phyloP scores from a whole-genome alignment of 139 green algal genomes.

The Penium margaritaceum region DNA sequence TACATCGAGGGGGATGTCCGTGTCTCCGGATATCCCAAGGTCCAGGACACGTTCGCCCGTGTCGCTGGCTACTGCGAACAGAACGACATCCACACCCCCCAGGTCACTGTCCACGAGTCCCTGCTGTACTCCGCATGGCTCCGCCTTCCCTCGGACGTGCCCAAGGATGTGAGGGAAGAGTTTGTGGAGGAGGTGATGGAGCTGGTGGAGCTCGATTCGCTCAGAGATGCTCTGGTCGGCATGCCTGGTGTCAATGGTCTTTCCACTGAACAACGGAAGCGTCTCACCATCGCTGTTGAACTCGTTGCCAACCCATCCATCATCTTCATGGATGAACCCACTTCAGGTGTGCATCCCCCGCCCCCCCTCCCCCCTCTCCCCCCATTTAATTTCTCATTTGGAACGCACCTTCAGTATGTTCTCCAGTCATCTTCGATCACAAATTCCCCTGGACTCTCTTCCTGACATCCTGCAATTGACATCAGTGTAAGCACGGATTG shows the following conservation, averaged over 20 bases:
- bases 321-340: constrained; percentile 55
- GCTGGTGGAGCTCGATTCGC: constrained; percentile 64
- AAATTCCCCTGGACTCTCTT: neutral
- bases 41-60: constrained; percentile 53
- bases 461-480: neutral
- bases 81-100: constrained; percentile 29
- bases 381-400: too few relatives aligned
- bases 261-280: constrained; percentile 83
- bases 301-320: constrained; percentile 68
- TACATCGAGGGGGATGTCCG: constrained; percentile 51
- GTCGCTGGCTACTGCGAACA: constrained; percentile 52
- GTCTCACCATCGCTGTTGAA: constrained; percentile 85
- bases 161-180: constrained; percentile 5
- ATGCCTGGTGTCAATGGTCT: constrained; percentile 32
- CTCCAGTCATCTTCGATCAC: constrained; percentile 43
- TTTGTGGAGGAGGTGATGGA: constrained; percentile 40
- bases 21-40: constrained; percentile 53
- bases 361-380: too few relatives aligned
- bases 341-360: constrained; percentile 30
- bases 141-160: constrained; percentile 45
- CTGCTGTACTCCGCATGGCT: constrained; percentile 60
- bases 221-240: constrained; percentile 54
- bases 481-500: neutral
- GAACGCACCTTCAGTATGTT: too few relatives aligned
- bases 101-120: constrained; percentile 56